A percentile compares a stretch with the other conserved stretches of the same genome.
These are phyloP conservation scores for Digitaria exilis DNA, from an alignment of 202 grass and related monocot species.

Conservation along the genomic window DNA sequence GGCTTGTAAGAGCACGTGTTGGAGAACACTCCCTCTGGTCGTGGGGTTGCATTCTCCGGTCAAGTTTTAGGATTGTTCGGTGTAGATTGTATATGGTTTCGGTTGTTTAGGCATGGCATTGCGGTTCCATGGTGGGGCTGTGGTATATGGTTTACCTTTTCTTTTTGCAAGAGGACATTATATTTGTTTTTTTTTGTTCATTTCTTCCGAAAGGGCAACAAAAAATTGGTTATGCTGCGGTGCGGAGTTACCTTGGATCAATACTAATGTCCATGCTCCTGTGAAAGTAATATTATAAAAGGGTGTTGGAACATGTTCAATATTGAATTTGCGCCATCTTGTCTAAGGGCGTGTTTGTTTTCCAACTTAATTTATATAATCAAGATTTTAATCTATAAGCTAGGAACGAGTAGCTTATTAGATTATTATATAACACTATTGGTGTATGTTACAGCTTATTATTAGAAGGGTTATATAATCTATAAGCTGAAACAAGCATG, in stretches of 20 bases:
- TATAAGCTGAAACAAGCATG: too few species aligned
- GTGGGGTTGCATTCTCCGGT: constrained; percentile 15
- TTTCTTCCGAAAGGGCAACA: neutral
- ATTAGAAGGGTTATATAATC: too few species aligned
- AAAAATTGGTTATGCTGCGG: neutral
- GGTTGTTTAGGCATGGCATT: neutral
- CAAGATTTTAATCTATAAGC: too few species aligned
- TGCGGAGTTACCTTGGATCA: neutral
- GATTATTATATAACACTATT: too few species aligned
- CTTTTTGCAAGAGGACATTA: neutral
- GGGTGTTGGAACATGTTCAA: neutral
- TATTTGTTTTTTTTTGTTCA: constrained; percentile 13
- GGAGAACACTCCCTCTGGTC: neutral
- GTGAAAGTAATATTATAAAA: neutral
- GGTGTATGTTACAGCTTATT: too few species aligned
- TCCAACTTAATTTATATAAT: too few species aligned
- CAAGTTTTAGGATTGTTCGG: constrained; percentile 4
- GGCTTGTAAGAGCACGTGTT: constrained; percentile 32
- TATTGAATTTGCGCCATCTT: neutral
- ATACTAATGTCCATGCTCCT: neutral
- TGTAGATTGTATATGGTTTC: constrained; percentile 47
- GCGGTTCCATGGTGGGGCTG: neutral
- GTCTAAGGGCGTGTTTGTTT: too few species aligned
- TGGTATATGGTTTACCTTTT: constrained; percentile 17
- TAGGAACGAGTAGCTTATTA: too few species aligned